Evolutionary conservation across 805 yeast genomes (phyloP), one percentile per base, ranked within the genome.

Genomic region (Candida orba): DNA sequence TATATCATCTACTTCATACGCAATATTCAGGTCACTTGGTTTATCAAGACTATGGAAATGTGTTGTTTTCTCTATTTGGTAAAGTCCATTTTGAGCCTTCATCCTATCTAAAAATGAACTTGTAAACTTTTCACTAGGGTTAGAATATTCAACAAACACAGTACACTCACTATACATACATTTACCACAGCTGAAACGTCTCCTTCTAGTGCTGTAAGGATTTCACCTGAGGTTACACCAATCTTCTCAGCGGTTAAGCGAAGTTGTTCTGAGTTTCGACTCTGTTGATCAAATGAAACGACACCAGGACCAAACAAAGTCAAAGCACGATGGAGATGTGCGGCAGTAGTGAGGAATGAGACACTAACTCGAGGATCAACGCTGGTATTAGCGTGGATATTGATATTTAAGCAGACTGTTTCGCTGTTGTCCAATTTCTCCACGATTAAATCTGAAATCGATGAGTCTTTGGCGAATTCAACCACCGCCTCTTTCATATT

Each of bases 271-370:
- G 34, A 15, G n/a, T 31, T 8, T 15, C 3, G 18, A 9, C 10
- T 15, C 12, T 12, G 9, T 31, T 31, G 13, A 15, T 18, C 15
- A 9, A 10, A 20, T 13, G 15, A 10, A 13, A 44, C n/a, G 17
- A 37, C 41, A 9, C 39, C 47, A 36, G 43, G 39, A 2, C 41
- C 47, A 25, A 37, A 44, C 8, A 34, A 14, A 4, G 41, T 33
- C 17, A 40, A 25, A 6, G 34, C 23, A 2, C 13, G 23, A 15
- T 40, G 25, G 8, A 44, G 18, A 3, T 37, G 27, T 3, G 7
- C 20, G 10, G 27, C 17, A n/a, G 9, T 36, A 4, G 47, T 44
- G 14, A 42, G 27, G 13, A 42, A 15, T 4, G 29, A 9, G 15
- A 32, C 14, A 7, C 23, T n/a, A 10, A 12, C 22, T 5, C 5